Percentiles rank a stretch among this genome's conserved stretches.
phyloP scores from a whole-genome alignment of 768 basidiomycete genomes.

The Pilatotrama ljubarskyi region DNA sequence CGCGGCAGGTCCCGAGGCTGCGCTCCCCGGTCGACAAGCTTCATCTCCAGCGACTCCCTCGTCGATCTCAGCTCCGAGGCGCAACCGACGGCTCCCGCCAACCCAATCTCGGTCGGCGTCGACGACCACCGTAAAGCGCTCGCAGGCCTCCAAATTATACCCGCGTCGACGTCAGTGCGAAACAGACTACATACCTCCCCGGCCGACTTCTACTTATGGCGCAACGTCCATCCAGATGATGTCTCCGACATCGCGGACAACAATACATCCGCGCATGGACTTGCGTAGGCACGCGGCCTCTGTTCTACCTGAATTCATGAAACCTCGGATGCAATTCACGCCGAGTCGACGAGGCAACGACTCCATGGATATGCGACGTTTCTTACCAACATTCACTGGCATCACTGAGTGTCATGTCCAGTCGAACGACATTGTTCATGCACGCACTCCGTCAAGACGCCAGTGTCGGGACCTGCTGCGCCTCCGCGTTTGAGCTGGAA shows the following conservation, averaged over 20 bases:
- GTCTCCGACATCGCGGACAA: background rate
- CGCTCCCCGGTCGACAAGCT: constrained; percentile 1
- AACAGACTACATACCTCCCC: background rate
- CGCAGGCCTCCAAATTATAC: constrained; percentile 31
- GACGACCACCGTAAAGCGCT: background rate
- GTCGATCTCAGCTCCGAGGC: constrained; percentile 9
- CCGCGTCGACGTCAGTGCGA: constrained; percentile 33
- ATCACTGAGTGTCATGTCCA: background rate
- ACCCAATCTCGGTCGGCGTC: constrained; percentile 1
- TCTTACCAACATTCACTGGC: background rate
- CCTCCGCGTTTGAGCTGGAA: constrained; percentile 1
- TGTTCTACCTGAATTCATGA: too few relatives aligned
- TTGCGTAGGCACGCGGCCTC: too few relatives aligned
- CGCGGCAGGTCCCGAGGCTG: constrained; percentile 6
- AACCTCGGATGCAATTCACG: too few relatives aligned
- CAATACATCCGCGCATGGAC: background rate
- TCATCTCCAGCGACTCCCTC: constrained; percentile 13
- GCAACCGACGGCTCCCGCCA: background rate
- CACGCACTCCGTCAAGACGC: background rate
- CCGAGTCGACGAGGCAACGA: too few relatives aligned
- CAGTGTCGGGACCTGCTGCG: too few relatives aligned
- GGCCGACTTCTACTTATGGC: background rate
- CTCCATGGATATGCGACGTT: background rate
- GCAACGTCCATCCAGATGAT: background rate
- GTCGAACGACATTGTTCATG: background rate